Conservation (phyloP, 1,284 basidiomycete genomes). For the Melampsora occidentalis region DNA sequence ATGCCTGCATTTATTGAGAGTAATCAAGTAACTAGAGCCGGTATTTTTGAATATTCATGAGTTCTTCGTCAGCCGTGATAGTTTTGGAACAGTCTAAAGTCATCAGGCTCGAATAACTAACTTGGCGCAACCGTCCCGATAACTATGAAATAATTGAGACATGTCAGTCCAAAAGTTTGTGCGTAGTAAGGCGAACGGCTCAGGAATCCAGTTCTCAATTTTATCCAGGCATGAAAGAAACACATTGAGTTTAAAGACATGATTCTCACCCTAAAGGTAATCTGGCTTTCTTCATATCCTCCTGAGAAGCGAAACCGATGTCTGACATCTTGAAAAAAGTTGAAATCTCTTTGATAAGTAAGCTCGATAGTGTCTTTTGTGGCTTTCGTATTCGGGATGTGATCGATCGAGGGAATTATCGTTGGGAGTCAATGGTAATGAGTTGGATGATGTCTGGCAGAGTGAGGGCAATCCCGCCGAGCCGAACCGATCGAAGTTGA, state of each 20-base stretch:
- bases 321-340: constrained; percentile 22
- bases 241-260: neutral
- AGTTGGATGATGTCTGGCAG: too few relatives aligned
- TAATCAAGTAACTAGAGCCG: constrained; percentile 35
- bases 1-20: constrained; percentile 42
- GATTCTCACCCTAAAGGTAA: constrained; percentile 35
- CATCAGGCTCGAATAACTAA: constrained; percentile 6
- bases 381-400: too few relatives aligned
- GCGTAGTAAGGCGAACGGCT: too few relatives aligned
- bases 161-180: too few relatives aligned
- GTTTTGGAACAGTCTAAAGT: neutral
- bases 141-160: constrained; percentile 3
- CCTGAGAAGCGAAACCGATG: constrained; percentile 40
- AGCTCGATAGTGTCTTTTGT: too few relatives aligned
- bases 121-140: constrained; percentile 43
- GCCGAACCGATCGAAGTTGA: too few relatives aligned
- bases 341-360: neutral
- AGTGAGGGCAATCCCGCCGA: too few relatives aligned
- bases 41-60: neutral
- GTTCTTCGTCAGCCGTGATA: neutral
- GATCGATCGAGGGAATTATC: too few relatives aligned
- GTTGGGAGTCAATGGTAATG: too few relatives aligned
- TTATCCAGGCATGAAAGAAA: too few relatives aligned
- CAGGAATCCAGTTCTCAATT: too few relatives aligned
- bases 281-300: constrained; percentile 43